Conservation (phyloP, 805 yeast species). For the Pichia exigua region DNA sequence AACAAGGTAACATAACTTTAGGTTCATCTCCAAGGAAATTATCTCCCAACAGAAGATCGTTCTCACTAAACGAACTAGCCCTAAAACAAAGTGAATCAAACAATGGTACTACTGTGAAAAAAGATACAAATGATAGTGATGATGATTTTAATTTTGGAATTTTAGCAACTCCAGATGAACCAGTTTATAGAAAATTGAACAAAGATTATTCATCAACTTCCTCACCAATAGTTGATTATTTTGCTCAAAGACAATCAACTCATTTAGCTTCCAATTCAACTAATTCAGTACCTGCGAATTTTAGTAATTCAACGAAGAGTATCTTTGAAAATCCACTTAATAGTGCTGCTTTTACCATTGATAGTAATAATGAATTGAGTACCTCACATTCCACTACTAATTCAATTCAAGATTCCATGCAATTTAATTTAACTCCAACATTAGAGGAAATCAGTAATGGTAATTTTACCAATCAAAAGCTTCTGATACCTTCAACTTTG, state of each 20-base stretch:
- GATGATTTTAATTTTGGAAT: conserved; percentile 24
- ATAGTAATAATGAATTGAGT: background rate
- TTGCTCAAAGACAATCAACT: background rate
- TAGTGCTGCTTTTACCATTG: background rate
- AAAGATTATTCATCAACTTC: conserved; percentile 1
- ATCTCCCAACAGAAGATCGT: conserved; percentile 18
- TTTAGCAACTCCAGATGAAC: conserved; percentile 11
- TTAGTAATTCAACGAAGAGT: background rate
- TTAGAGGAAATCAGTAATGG: background rate
- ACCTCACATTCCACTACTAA: background rate
- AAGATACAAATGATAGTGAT: conserved; percentile 6
- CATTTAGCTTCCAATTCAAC: background rate
- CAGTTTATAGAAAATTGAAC: conserved; percentile 5
- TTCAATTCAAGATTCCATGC: background rate
- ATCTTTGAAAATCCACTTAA: background rate
- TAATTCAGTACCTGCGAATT: background rate
- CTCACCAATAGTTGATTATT: conserved; percentile 1
- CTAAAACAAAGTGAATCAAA: background rate
- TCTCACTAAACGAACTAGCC: background rate
- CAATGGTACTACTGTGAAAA: background rate
- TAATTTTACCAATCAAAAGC: background rate
- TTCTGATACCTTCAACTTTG: conserved; percentile 4
- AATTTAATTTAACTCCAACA: background rate
- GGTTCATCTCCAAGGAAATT: conserved; percentile 28
- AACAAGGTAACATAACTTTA: conserved; percentile 10